Percentiles rank a stretch among this genome's conserved stretches.
phyloP scores from a whole-genome alignment of 257 asterid genomes.

The Solanum bulbocastanum region DNA sequence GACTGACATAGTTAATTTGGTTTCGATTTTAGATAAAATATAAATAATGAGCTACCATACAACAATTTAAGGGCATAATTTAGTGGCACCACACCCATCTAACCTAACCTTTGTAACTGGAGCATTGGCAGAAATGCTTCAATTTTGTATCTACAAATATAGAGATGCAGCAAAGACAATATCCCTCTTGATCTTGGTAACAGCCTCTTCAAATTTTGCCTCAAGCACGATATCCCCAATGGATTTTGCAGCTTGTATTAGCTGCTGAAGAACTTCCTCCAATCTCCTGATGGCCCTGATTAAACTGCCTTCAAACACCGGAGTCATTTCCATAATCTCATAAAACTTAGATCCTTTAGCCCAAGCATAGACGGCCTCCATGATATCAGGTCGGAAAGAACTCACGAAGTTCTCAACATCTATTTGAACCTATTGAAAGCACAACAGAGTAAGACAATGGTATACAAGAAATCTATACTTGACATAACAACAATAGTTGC shows the following conservation, averaged over 20 bases:
- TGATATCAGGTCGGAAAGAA: slow-evolving; percentile 88
- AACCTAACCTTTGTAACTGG: not conserved
- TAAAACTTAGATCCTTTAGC: slow-evolving; percentile 86
- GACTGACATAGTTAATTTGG: not conserved
- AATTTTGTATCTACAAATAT: slow-evolving; percentile 36
- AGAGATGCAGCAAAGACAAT: slow-evolving; percentile 97
- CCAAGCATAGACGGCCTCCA: slow-evolving; percentile 96
- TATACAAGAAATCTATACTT: not conserved
- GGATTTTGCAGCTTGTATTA: slow-evolving; percentile 80
- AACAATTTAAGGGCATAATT: not conserved
- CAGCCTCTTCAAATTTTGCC: slow-evolving; percentile 85
- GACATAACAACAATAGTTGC: not conserved
- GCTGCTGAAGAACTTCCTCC: slow-evolving; percentile 97
- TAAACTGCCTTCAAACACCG: slow-evolving; percentile 97
- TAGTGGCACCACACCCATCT: not conserved
- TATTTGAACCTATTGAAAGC: slow-evolving; percentile 55
- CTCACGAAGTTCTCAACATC: slow-evolving; percentile 85
- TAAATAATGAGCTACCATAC: not conserved
- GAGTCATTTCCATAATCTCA: slow-evolving; percentile 87
- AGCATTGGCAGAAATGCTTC: not conserved
- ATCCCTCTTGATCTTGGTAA: slow-evolving; percentile 87
- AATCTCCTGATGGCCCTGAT: slow-evolving; percentile 93
- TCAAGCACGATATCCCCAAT: slow-evolving; percentile 84
- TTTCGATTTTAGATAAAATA: not conserved
- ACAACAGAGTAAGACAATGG: not conserved